phyloP scores from a whole-genome alignment of 1,284 basidiomycete species.

The Mycosarcoma maydis region DNA sequence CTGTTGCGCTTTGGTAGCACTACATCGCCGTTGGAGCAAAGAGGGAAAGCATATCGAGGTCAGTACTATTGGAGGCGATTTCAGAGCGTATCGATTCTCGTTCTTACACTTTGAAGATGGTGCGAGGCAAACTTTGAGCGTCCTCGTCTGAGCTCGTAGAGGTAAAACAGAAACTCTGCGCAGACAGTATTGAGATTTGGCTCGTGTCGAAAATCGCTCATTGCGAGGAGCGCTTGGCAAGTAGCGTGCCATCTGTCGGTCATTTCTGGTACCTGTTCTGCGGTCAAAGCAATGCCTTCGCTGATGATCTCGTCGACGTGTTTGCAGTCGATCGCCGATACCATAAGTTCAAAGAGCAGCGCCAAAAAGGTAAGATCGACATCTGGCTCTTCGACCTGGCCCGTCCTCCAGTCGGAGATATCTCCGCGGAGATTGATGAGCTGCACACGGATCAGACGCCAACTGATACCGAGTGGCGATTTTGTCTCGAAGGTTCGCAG shows the following conservation, averaged over 20 bases:
- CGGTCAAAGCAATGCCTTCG: slow-evolving; percentile 47
- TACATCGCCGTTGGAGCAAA: no score
- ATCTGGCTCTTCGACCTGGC: slow-evolving; percentile 50
- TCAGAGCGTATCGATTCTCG: no score
- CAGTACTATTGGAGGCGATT: no score
- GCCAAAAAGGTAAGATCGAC: slow-evolving; percentile 56
- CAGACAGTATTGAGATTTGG: slow-evolving; percentile 58
- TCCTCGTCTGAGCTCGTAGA: slow-evolving; percentile 39
- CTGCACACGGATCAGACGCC: slow-evolving; percentile 57
- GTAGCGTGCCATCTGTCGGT: slow-evolving; percentile 55
- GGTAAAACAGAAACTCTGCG: slow-evolving; percentile 43
- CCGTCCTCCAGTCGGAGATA: slow-evolving; percentile 55
- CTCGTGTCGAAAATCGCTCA: slow-evolving; percentile 48
- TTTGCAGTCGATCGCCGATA: slow-evolving; percentile 50
- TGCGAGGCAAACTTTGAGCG: slow-evolving; percentile 12
- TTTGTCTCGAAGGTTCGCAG: slow-evolving; percentile 53
- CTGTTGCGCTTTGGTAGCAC: slow-evolving; percentile 24
- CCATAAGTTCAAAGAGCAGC: slow-evolving; percentile 55
- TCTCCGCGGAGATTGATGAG: slow-evolving; percentile 56
- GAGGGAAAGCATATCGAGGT: no score
- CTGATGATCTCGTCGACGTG: slow-evolving; percentile 51
- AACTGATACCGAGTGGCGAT: slow-evolving; percentile 53
- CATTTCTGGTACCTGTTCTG: slow-evolving; percentile 49
- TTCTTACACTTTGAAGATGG: slow-evolving; percentile 27
- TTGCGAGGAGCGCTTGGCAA: slow-evolving; percentile 48